Conservation (phyloP, 352 stramenopile genomes). For the Pythium phragmitis region DNA sequence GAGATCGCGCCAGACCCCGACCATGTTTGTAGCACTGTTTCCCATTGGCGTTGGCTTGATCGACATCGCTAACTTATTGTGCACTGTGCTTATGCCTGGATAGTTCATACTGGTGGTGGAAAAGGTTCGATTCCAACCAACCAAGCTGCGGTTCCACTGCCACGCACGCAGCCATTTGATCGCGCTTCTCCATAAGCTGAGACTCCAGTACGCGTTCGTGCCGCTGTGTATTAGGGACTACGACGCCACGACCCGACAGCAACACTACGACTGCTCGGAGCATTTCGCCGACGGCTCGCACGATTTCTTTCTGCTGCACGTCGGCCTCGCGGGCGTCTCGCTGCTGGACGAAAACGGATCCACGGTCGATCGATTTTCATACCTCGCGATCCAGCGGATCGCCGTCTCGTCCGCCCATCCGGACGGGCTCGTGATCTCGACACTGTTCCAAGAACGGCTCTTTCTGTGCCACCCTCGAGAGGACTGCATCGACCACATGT, state of each 20-base stretch:
- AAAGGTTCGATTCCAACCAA: conserved; percentile 56
- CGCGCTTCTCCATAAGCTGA: conserved; percentile 46
- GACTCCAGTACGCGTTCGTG: conserved; percentile 42
- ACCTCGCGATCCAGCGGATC: conserved; percentile 53
- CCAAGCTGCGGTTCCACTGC: conserved; percentile 60
- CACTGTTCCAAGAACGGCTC: conserved; percentile 61
- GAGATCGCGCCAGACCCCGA: conserved; percentile 39
- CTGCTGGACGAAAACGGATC: conserved; percentile 53
- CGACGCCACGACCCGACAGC: conserved; percentile 23
- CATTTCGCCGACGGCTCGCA: conserved; percentile 65
- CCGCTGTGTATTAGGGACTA: conserved; percentile 30
- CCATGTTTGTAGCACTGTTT: conserved; percentile 23
- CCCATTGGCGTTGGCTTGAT: too few species aligned
- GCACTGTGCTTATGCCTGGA: too few species aligned
- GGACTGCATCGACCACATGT: conserved; percentile 62
- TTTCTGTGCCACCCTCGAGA: conserved; percentile 62
- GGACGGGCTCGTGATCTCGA: conserved; percentile 60
- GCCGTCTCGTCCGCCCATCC: conserved; percentile 41
- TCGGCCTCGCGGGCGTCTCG: conserved; percentile 46
- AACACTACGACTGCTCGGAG: conserved; percentile 63
- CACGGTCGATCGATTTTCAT: conserved; percentile 45
- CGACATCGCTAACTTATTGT: too few species aligned
- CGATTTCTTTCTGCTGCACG: conserved; percentile 49
- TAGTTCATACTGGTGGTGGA: conserved; percentile 65
- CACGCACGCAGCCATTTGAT: conserved; percentile 52